Conservation (phyloP, 768 basidiomycete species). For the Chiua virens region DNA sequence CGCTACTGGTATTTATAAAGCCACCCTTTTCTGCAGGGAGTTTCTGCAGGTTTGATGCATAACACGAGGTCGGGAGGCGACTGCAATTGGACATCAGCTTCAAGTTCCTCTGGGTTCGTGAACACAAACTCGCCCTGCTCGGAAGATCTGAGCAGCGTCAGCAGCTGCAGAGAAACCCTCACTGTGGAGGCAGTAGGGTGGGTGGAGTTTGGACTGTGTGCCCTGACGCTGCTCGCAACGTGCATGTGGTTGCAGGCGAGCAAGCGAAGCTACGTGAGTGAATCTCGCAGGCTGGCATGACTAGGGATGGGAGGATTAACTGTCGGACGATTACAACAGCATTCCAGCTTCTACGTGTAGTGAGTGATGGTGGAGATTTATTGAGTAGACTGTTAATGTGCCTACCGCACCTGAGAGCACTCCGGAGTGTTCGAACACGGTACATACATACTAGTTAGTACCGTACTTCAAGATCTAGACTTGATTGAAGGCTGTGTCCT, state of each 20-base stretch:
- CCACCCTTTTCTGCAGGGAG: slow-evolving; percentile 46
- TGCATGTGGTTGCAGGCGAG: slow-evolving; percentile 49
- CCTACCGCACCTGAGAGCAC: neutral
- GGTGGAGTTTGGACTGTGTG: slow-evolving; percentile 68
- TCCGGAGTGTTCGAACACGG: too few relatives aligned
- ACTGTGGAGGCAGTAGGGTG: slow-evolving; percentile 76
- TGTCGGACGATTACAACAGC: slow-evolving; percentile 21
- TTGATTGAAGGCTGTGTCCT: too few relatives aligned
- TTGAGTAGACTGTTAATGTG: neutral
- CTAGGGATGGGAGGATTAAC: slow-evolving; percentile 21
- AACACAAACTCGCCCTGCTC: slow-evolving; percentile 23
- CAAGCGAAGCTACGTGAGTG: slow-evolving; percentile 40
- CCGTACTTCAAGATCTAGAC: too few relatives aligned
- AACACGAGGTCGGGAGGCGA: slow-evolving; percentile 57
- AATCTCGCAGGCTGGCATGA: slow-evolving; percentile 44
- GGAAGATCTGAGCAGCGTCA: slow-evolving; percentile 21
- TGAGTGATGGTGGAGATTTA: neutral
- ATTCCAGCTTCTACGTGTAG: slow-evolving; percentile 36
- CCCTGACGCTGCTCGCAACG: slow-evolving; percentile 54
- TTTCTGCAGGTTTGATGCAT: slow-evolving; percentile 67
- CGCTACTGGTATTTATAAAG: neutral
- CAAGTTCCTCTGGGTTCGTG: slow-evolving; percentile 29
- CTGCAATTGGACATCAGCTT: slow-evolving; percentile 51
- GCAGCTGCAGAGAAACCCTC: slow-evolving; percentile 67
- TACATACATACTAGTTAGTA: too few relatives aligned